Base-by-base conservation (phyloP, 352 stramenopile genomes). In the Thraustochytrium sp. region DNA sequence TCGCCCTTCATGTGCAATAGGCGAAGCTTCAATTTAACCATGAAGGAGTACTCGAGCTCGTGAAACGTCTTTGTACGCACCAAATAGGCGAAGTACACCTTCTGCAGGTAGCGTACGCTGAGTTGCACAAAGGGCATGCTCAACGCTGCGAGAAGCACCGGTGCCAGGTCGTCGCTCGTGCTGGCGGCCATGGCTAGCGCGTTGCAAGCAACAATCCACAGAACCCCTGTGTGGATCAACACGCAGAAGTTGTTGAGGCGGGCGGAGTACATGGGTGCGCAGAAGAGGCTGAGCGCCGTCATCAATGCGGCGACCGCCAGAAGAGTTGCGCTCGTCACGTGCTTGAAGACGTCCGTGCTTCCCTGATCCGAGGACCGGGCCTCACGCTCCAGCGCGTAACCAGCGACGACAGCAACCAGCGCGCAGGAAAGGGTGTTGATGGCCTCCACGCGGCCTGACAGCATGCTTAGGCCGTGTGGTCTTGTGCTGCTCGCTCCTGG, bases 11-110 rank as follows among this genome's bases (percentile, higher is more conserved):
- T 1, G 34, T 72, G 40, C 26, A 21, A 29, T n/a, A 82, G 37
- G 21, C 72, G 72, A n/a, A 82, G 72, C 5, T 54, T 51, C 0
- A 68, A 18, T 31, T 82, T 44, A 16, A 80, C 21, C 63, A 82
- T 36, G 1, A 82, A 18, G 53, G 72, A 2, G 26, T 72, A 11
- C 26, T 2, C 8, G 26, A 72, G 21, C 31, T 72, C 36, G 26
- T 26, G 26, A 18, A 26, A 21, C 9, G 26, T 2, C 26, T 21
- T 72, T 13, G 40, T 42, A 18, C 16, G 36, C 16, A 44, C 4
- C 9, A 72, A 31, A n/a, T 26, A 21, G 16, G 8, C 13, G 46
- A 72, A 44, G 40, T 49, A 72, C 34, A 72, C 11, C 21, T 72
- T 18, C 4, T 72, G 59, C 13, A 31, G 26, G 26, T 44, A 72